Evolutionary conservation across 2,329 filamentous ascomycete species (phyloP).

Genomic region (Acrodontium crateriforme): DNA sequence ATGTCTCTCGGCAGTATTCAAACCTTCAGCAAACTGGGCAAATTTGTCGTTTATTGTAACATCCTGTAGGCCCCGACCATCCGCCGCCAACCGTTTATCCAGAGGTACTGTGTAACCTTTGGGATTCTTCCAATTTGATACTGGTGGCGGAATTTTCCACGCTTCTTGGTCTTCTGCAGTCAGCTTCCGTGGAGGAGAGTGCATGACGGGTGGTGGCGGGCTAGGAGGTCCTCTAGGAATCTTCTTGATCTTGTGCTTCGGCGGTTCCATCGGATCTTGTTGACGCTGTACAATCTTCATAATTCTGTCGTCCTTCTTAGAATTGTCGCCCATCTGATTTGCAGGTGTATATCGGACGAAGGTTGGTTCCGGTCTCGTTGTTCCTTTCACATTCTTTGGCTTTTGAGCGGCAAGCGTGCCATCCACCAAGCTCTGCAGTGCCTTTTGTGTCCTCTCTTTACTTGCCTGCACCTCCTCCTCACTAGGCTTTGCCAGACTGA

Average conservation of each 20-base stretch:
- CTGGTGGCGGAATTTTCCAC: conserved; percentile 80
- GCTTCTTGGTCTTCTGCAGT: conserved; percentile 95
- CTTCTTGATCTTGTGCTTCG: conserved; percentile 98
- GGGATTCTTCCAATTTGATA: conserved; percentile 98
- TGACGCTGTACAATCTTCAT: conserved; percentile 97
- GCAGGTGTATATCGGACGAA: conserved; percentile 93
- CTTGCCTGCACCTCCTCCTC: conserved; percentile 73
- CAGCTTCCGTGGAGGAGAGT: conserved; percentile 84
- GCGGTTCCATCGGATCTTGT: conserved; percentile 88
- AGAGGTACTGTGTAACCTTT: conserved; percentile 95
- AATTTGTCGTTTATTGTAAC: conserved; percentile 98
- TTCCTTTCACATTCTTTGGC: conserved; percentile 82
- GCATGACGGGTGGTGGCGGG: conserved; percentile 86
- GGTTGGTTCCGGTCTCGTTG: conserved; percentile 69
- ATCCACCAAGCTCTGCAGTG: conserved; percentile 66
- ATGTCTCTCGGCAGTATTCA: conserved; percentile 89
- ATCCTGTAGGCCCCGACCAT: conserved; percentile 83
- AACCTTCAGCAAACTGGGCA: conserved; percentile 83
- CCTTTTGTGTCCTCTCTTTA: conserved; percentile 77
- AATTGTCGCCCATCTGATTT: conserved; percentile 85
- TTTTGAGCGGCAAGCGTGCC: conserved; percentile 86
- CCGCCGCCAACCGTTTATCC: conserved; percentile 88
- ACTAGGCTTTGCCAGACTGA: conserved; percentile 72
- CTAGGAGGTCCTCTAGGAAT: conserved; percentile 85
- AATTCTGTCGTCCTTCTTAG: conserved; percentile 81